Conservation (phyloP, 495 filamentous ascomycete species). For the Penicillium manginii region DNA sequence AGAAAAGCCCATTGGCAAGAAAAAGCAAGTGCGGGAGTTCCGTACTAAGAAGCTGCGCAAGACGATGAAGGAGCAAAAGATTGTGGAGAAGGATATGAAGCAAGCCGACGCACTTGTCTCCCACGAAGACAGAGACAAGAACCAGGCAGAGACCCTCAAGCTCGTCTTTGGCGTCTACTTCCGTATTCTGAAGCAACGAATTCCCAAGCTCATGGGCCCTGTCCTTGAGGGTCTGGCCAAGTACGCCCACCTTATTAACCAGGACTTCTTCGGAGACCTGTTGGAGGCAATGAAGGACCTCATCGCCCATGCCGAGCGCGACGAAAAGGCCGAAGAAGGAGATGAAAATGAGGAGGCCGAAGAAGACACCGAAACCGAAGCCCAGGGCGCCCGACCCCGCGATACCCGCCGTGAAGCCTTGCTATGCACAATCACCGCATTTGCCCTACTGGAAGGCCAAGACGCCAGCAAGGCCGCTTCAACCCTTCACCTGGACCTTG, state of each 20-base stretch:
- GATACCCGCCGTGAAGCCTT: slow-evolving; percentile 83
- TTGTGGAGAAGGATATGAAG: slow-evolving; percentile 88
- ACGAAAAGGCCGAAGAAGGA: slow-evolving; percentile 51
- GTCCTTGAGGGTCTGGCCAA: slow-evolving; percentile 89
- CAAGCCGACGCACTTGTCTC: slow-evolving; percentile 88
- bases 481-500: slow-evolving; percentile 80
- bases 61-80: slow-evolving; percentile 78
- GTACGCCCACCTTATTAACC: slow-evolving; percentile 95
- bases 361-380: slow-evolving; percentile 48
- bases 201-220: slow-evolving; percentile 83
- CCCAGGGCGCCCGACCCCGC: slow-evolving; percentile 44
- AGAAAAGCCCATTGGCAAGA: slow-evolving; percentile 52
- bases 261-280: slow-evolving; percentile 96
- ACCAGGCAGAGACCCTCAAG: slow-evolving; percentile 93
- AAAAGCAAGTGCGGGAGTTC: slow-evolving; percentile 76
- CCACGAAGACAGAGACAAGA: slow-evolving; percentile 88
- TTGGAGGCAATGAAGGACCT: slow-evolving; percentile 93
- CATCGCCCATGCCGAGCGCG: slow-evolving; percentile 66
- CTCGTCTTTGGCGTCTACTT: slow-evolving; percentile 95
- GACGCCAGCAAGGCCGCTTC: slow-evolving; percentile 67
- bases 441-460: slow-evolving; percentile 89
- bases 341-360: slow-evolving; percentile 43
- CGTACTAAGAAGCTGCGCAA: slow-evolving; percentile 77
- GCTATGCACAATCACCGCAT: slow-evolving; percentile 95
- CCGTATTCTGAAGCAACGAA: slow-evolving; percentile 81